Base-by-base conservation (phyloP, 169 alveolate genomes). In the Cryptosporidium ubiquitum region DNA sequence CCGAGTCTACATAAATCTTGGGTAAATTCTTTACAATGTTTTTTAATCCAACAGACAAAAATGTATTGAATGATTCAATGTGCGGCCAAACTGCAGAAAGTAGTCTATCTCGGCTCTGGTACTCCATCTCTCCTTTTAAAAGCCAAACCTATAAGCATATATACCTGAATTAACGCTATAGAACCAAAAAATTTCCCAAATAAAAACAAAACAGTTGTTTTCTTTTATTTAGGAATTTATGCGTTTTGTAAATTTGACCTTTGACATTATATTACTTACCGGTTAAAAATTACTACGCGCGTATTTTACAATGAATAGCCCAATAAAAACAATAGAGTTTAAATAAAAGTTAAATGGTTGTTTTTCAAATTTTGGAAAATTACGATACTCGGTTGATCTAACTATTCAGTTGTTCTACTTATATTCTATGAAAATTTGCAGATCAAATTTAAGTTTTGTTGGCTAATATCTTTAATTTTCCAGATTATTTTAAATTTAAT, bases 31-130 rank as follows among this genome's bases (percentile, higher is more conserved):
- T 79, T 29, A 79, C 89, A 26, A 79, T 79, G 40, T 79, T 79
- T 26, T 42, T 79, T 18, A 79, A 7, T 16, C 89, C 89, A 26
- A 39, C n/a, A 9, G 75, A 79, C 14, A 79, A 29, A 42, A 79
- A 79, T 33, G 68, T 47, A 42, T 79, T 79, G 69, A 79, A 79
- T 26, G 89, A 79, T 47, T 79, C 89, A 29, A 79, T 79, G 58
- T 79, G 89, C 26, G 89, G 89, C 89, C 89, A 79, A 40, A 79
- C 89, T 20, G 89, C 89, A 12, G 73, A 58, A 31, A 79, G 75
- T 20, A 79, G 75, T 44, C 89, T 79, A 40, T 79, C 79, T 40
- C 89, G 73, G 12, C 55, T 42, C 75, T 79, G 70, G 69, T 61
- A 79, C 40, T 79, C 89, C 89, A 79, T 79, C 57, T 73, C 85